Conservation (phyloP, 1,284 basidiomycete species). For the Apiotrichum domesticum region DNA sequence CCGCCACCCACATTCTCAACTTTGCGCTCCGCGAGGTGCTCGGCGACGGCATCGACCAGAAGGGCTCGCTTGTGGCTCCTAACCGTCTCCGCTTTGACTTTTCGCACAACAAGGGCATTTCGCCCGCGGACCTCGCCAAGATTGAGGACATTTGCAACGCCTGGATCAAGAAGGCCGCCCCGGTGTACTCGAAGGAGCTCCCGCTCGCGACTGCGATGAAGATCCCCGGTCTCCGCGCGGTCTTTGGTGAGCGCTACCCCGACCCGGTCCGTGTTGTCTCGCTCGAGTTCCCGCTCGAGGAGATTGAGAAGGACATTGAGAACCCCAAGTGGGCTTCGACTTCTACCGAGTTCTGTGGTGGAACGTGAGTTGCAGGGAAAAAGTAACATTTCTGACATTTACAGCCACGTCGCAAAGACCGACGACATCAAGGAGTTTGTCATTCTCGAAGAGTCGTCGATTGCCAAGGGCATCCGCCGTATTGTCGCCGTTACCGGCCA, state of each 20-base stretch:
- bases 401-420: conserved; percentile 83
- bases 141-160: conserved; percentile 80
- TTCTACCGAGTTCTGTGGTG: conserved; percentile 57
- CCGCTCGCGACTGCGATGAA: conserved; percentile 72
- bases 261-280: conserved; percentile 95
- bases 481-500: conserved; percentile 92
- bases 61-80: conserved; percentile 93
- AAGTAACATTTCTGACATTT: too few relatives aligned
- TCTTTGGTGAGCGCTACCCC: conserved; percentile 96
- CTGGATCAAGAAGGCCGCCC: conserved; percentile 85
- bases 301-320: conserved; percentile 75
- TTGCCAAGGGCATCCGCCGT: conserved; percentile 94
- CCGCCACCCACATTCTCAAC: conserved; percentile 97
- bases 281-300: conserved; percentile 78
- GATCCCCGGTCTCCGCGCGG: conserved; percentile 89
- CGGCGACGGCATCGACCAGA: conserved; percentile 96
- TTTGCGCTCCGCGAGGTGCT: conserved; percentile 85
- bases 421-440: conserved; percentile 95
- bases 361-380: not conserved
- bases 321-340: conserved; percentile 86
- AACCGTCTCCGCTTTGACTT: conserved; percentile 97
- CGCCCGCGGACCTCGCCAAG: conserved; percentile 64
- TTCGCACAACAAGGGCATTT: conserved; percentile 85
- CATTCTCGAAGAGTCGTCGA: conserved; percentile 90
- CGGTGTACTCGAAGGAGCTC: conserved; percentile 83